phyloP scores from a whole-genome alignment of 768 basidiomycete genomes.

The Cystobasidium tubakii region DNA sequence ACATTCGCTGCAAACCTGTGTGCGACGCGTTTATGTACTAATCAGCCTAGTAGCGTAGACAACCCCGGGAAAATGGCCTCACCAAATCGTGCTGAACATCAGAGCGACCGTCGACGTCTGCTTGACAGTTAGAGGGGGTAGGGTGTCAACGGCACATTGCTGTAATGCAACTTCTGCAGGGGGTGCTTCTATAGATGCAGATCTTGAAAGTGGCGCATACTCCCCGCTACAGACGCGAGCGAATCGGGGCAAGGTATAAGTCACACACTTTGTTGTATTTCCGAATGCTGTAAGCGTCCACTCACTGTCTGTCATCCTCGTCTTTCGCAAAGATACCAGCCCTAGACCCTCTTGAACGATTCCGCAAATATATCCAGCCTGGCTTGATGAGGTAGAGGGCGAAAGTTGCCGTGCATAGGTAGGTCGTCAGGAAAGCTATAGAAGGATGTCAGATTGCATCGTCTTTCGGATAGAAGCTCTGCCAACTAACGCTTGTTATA shows the following conservation, averaged over 20 bases:
- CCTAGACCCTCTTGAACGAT: not conserved
- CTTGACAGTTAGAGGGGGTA: constrained; percentile 47
- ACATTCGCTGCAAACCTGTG: constrained; percentile 80
- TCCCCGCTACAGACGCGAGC: not conserved
- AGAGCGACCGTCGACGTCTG: constrained; percentile 76
- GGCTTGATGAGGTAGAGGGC: constrained; percentile 60
- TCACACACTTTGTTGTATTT: too few species aligned
- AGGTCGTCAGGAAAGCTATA: constrained; percentile 59
- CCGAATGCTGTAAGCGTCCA: not conserved
- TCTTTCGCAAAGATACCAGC: not conserved
- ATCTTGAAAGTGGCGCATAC: constrained; percentile 3
- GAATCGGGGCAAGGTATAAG: not conserved
- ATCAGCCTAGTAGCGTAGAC: not conserved
- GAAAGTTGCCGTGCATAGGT: constrained; percentile 86
- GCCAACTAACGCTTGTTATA: constrained; percentile 31
- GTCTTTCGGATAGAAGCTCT: not conserved
- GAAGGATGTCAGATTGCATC: not conserved
- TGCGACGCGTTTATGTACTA: too few species aligned
- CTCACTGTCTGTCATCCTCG: not conserved
- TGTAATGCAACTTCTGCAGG: not conserved
- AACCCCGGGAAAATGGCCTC: not conserved
- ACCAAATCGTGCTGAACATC: constrained; percentile 74
- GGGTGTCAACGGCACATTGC: not conserved
- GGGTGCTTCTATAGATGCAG: not conserved
- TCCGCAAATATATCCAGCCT: not conserved